Evolutionary conservation across 2,329 filamentous ascomycete genomes (phyloP).

Genomic region (Stagonosporopsis cucurbitacearum): DNA sequence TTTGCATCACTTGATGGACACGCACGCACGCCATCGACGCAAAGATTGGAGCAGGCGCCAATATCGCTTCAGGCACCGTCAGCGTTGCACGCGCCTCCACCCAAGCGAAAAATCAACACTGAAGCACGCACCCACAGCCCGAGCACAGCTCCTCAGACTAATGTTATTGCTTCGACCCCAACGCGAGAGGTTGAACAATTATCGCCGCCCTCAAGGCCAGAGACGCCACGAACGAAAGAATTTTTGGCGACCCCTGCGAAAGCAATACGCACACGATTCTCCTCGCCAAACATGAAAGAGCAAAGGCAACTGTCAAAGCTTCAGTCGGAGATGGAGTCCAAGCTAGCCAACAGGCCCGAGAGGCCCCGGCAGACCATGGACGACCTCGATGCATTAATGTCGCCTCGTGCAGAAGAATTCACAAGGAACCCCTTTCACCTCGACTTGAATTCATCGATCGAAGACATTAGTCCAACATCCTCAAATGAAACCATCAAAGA

Average conservation of each 20-base stretch:
- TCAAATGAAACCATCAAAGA: constrained; percentile 44
- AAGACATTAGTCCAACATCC: constrained; percentile 40
- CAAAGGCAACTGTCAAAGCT: constrained; percentile 49
- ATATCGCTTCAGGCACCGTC: background rate
- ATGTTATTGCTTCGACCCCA: constrained; percentile 18
- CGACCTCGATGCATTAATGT: constrained; percentile 66
- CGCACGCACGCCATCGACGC: constrained; percentile 34
- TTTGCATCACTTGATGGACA: constrained; percentile 47
- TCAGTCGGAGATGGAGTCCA: constrained; percentile 49
- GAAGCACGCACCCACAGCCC: constrained; percentile 35
- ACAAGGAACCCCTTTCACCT: constrained; percentile 60
- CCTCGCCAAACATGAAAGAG: constrained; percentile 49
- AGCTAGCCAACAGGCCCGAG: constrained; percentile 39
- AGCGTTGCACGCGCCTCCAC: constrained; percentile 17
- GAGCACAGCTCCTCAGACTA: constrained; percentile 27
- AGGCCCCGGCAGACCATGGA: constrained; percentile 39
- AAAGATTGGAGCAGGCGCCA: constrained; percentile 20
- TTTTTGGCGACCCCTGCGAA: constrained; percentile 42
- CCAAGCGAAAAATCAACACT: constrained; percentile 17
- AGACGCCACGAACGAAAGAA: constrained; percentile 21
- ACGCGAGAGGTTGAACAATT: constrained; percentile 14
- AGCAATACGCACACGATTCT: constrained; percentile 46
- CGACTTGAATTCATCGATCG: constrained; percentile 33
- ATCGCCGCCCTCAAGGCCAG: constrained; percentile 23
- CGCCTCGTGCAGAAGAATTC: constrained; percentile 75